phyloP scores from a whole-genome alignment of 331 rosid species.

The Malus hybrid region DNA sequence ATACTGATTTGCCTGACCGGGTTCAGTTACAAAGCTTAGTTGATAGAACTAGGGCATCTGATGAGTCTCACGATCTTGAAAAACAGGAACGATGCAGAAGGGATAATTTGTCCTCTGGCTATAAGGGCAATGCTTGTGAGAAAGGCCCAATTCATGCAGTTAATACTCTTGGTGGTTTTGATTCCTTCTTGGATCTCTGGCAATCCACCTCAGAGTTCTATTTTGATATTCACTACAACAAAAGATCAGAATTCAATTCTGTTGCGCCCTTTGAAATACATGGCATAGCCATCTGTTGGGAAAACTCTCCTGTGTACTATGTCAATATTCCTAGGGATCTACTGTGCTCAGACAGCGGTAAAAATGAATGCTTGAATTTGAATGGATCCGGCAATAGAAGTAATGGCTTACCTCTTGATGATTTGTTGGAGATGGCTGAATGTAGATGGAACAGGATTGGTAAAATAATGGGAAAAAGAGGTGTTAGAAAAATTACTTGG shows the following conservation, averaged over 20 bases:
- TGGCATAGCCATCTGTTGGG: slow-evolving; percentile 95
- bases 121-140: slow-evolving; percentile 24
- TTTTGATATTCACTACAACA: slow-evolving; percentile 75
- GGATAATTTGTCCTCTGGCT: slow-evolving; percentile 24
- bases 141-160: slow-evolving; percentile 74
- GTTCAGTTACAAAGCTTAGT: slow-evolving; percentile 24
- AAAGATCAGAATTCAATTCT: slow-evolving; percentile 59
- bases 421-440: slow-evolving; percentile 41
- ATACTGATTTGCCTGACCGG: slow-evolving; percentile 15
- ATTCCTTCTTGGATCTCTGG: slow-evolving; percentile 87
- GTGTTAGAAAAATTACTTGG: slow-evolving; percentile 74
- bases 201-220: slow-evolving; percentile 55
- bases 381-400: slow-evolving; percentile 33
- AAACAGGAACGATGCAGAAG: slow-evolving; percentile 21
- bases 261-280: slow-evolving; percentile 65
- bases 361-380: slow-evolving; percentile 26
- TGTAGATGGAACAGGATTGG: slow-evolving; percentile 71
- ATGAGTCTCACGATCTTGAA: slow-evolving; percentile 22
- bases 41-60: slow-evolving; percentile 21
- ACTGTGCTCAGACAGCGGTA: slow-evolving; percentile 39
- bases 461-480: slow-evolving; percentile 50
- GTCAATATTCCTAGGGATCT: slow-evolving; percentile 82
- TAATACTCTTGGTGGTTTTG: slow-evolving; percentile 65
- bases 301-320: slow-evolving; percentile 77
- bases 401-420: slow-evolving; percentile 36